phyloP scores from a whole-genome alignment of 1,284 basidiomycete genomes.

The Ustilago xerochloae region DNA sequence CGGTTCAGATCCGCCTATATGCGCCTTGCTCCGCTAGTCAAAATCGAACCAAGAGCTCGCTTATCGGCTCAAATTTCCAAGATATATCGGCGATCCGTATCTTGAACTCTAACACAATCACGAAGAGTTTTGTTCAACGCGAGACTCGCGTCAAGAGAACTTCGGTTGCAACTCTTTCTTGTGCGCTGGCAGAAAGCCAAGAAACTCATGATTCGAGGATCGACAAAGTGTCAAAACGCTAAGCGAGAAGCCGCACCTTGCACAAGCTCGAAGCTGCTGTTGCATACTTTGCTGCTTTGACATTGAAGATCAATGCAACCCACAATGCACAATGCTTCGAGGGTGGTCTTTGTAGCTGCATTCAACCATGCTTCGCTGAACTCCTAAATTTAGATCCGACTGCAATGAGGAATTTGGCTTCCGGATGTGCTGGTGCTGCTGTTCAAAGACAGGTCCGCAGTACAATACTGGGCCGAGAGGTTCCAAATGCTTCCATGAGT shows the following conservation, averaged over 20 bases:
- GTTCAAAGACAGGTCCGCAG: too few relatives aligned
- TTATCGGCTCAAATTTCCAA: not conserved
- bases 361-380: too few relatives aligned
- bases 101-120: not conserved
- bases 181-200: constrained; percentile 1
- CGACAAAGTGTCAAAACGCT: not conserved
- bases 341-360: too few relatives aligned
- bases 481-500: too few relatives aligned
- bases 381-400: too few relatives aligned
- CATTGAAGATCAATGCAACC: too few relatives aligned
- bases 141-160: not conserved
- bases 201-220: constrained; percentile 5
- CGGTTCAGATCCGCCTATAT: not conserved
- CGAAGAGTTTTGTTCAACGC: not conserved
- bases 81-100: not conserved
- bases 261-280: too few relatives aligned
- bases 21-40: not conserved
- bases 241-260: not conserved
- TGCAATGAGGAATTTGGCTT: too few relatives aligned
- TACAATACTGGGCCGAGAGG: too few relatives aligned
- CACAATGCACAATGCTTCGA: too few relatives aligned
- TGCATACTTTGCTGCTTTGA: too few relatives aligned
- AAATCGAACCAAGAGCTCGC: not conserved
- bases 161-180: not conserved
- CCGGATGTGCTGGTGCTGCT: too few relatives aligned